A percentile compares a stretch with the other conserved stretches of the same genome.
Conservation (phyloP, 2,329 filamentous ascomycete genomes). For the Pestalotiopsis sp. region DNA sequence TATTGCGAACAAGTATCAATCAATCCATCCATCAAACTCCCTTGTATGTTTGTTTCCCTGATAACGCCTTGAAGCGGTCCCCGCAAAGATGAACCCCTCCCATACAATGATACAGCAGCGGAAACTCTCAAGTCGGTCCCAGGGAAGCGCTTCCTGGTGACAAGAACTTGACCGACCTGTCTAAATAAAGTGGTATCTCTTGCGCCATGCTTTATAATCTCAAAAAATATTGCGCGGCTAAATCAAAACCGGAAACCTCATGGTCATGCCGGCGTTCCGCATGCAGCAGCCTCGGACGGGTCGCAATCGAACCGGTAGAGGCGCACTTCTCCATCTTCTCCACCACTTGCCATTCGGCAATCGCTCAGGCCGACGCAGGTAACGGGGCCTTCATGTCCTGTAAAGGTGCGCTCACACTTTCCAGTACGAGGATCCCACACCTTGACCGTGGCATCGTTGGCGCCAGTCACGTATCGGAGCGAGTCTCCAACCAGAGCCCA, state of each 20-base stretch:
- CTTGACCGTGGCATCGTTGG: conserved; percentile 73
- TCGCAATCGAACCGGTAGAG: conserved; percentile 75
- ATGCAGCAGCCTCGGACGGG: conserved; percentile 44
- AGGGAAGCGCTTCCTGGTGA: background rate
- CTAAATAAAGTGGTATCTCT: conserved; percentile 16
- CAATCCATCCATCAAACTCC: background rate
- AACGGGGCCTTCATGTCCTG: conserved; percentile 86
- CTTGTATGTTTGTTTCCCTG: background rate
- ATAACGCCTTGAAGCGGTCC: too few relatives aligned
- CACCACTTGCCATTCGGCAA: conserved; percentile 84
- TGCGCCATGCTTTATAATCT: conserved; percentile 4
- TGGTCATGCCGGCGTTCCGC: conserved; percentile 48
- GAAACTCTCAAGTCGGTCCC: background rate
- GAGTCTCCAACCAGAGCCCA: conserved; percentile 93
- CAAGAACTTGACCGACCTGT: background rate
- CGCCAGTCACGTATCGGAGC: conserved; percentile 83
- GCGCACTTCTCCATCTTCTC: conserved; percentile 90
- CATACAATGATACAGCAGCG: background rate
- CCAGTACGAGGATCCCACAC: conserved; percentile 91
- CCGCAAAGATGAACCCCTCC: background rate
- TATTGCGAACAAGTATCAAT: background rate
- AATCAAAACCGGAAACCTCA: too few relatives aligned
- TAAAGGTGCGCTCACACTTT: conserved; percentile 89
- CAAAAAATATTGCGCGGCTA: conserved; percentile 10
- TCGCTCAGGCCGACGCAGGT: conserved; percentile 93